Percentiles rank a stretch among this genome's conserved stretches.
Conservation (phyloP, 2,329 filamentous ascomycete species). For the Trichophyton rubrum region DNA sequence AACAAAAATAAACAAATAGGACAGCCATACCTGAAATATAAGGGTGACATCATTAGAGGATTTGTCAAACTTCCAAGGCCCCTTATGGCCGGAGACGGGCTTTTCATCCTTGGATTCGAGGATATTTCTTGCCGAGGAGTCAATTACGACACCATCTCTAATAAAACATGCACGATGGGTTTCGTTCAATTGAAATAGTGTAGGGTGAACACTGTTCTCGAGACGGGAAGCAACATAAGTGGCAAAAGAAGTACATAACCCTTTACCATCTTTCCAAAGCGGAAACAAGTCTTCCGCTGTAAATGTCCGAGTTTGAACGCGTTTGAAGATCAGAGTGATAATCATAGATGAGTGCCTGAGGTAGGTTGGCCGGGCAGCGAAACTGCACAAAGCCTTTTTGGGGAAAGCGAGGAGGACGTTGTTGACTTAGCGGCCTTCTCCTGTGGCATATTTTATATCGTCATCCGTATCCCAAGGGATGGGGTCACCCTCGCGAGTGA, state of each 20-base stretch:
- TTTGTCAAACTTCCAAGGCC: neutral
- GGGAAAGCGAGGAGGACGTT: neutral
- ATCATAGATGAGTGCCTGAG: neutral
- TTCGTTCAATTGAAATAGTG: neutral
- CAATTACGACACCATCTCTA: neutral
- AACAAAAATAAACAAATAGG: neutral
- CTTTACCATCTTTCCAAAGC: neutral
- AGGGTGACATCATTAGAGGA: neutral
- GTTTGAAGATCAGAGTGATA: neutral
- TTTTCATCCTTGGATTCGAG: neutral
- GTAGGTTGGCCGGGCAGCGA: neutral
- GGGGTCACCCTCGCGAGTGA: neutral
- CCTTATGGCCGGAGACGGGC: neutral
- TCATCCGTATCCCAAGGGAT: neutral
- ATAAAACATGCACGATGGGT: neutral
- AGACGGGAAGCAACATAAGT: neutral
- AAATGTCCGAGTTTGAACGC: neutral
- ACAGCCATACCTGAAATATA: neutral
- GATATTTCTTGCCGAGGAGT: neutral
- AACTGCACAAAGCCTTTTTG: neutral
- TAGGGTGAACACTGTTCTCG: neutral
- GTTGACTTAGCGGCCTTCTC: neutral
- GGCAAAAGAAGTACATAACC: neutral
- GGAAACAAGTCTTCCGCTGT: neutral
- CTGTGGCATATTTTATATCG: neutral